phyloP scores from a whole-genome alignment of 2,329 filamentous ascomycete genomes.

The Verticillium klebahnii region DNA sequence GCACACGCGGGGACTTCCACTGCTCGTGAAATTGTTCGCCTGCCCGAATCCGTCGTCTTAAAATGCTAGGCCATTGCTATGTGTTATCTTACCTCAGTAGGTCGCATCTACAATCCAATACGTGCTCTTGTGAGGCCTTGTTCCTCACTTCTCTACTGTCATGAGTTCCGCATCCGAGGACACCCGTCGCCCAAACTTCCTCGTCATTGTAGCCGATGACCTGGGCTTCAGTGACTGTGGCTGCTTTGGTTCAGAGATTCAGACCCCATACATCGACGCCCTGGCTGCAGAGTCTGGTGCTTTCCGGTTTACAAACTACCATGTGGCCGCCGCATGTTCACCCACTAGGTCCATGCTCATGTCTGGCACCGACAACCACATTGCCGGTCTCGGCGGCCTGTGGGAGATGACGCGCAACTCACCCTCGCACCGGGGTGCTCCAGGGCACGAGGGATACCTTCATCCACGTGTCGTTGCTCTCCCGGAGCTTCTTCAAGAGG shows the following conservation, averaged over 20 bases:
- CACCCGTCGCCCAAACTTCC: slow-evolving; percentile 50
- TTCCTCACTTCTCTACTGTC: neutral
- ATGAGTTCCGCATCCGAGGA: neutral
- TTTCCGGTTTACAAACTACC: slow-evolving; percentile 60
- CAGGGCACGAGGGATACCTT: slow-evolving; percentile 25
- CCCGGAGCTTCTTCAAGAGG: slow-evolving; percentile 20
- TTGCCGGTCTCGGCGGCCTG: neutral
- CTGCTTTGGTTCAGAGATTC: slow-evolving; percentile 56
- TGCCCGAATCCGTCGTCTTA: too few relatives aligned
- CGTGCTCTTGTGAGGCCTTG: too few relatives aligned
- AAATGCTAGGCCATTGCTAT: too few relatives aligned
- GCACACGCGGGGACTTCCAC: too few relatives aligned
- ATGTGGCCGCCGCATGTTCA: slow-evolving; percentile 60
- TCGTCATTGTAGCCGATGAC: slow-evolving; percentile 55
- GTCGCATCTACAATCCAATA: too few relatives aligned
- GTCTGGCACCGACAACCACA: slow-evolving; percentile 23
- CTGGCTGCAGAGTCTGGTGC: slow-evolving; percentile 38
- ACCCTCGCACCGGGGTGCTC: slow-evolving; percentile 1
- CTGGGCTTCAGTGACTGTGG: slow-evolving; percentile 56
- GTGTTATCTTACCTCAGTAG: too few relatives aligned
- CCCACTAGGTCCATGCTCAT: slow-evolving; percentile 63
- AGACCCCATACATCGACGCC: slow-evolving; percentile 54
- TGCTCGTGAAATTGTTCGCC: too few relatives aligned
- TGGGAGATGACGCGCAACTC: neutral
- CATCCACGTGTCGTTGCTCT: slow-evolving; percentile 21